Base-by-base conservation (phyloP, 2,329 filamentous ascomycete genomes). In the Periconia sp. region DNA sequence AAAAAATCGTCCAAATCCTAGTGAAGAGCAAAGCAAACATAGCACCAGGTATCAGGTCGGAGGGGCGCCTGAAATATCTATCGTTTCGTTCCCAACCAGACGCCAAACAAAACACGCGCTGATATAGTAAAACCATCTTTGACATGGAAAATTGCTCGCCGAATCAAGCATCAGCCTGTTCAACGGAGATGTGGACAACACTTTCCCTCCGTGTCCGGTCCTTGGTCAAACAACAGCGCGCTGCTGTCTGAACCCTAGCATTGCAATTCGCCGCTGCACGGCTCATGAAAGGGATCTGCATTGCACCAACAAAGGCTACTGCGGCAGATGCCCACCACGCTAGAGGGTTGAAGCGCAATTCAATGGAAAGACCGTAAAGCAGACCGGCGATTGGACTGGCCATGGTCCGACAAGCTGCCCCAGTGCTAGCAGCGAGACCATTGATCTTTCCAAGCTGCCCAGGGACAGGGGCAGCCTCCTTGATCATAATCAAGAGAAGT, bases 361-460 rank as follows among this genome's bases (percentile, higher is more conserved):
- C 73, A 31, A 79, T 81, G 5, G 86, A 86, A 2, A 83, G 65
- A 15, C 84, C 83, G 62, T 90, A 91, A 5, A 91, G 77, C 31
- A 85, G 79, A 2, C 88, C 88, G 2, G 85, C 85, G 27, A 90
- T 72, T 0, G 88, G 88, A 19, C 87, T 87, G 1, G 87, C 86
- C 40, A 90, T 68, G 0, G 86, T 90, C n/a, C 88, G 81, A 54
- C 85, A 86, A 5, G 85, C 82, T 18, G 87, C 89, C n/a, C 87
- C 88, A 1, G 84, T 87, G 2, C 85, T 87, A 55, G 89, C 89
- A 45, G 87, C 87, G 9, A 90, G 74, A 0, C 88, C 88, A 58
- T 91, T 91, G 69, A 91, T 88, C 61, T 83, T 86, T 1, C 88
- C 88, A 15, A 91, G 77, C 6, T 84, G 81, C 1, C 79, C 80